phyloP scores from a whole-genome alignment of 805 yeast species.

The Sungouiella blattae region DNA sequence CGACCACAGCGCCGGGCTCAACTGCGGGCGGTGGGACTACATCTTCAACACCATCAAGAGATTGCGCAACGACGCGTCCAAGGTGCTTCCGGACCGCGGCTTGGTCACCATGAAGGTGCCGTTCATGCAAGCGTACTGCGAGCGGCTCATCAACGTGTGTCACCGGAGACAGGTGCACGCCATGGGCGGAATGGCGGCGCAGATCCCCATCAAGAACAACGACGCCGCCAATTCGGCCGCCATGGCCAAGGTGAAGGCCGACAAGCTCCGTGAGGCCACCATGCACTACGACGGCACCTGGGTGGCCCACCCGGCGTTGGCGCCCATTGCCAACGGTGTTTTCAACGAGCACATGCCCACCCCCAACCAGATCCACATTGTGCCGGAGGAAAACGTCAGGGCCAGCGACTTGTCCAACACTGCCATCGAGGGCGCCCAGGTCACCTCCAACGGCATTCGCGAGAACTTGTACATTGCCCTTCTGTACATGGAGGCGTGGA shows the following conservation, averaged over 20 bases:
- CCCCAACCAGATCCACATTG: slow-evolving; percentile 19
- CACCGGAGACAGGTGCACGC: slow-evolving; percentile 23
- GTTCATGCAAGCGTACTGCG: slow-evolving; percentile 19
- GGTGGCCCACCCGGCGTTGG: slow-evolving; percentile 22
- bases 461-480: slow-evolving; percentile 20
- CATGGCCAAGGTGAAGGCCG: slow-evolving; percentile 16
- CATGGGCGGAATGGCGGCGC: slow-evolving; percentile 26
- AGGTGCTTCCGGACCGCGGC: slow-evolving; percentile 18
- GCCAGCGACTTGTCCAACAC: slow-evolving; percentile 16
- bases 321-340: slow-evolving; percentile 17
- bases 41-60: slow-evolving; percentile 78
- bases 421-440: slow-evolving; percentile 9
- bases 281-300: slow-evolving; percentile 22
- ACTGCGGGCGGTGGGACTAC: slow-evolving; percentile 90
- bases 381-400: slow-evolving; percentile 11
- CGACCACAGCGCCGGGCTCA: slow-evolving; percentile 74
- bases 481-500: slow-evolving; percentile 20
- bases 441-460: slow-evolving; percentile 17
- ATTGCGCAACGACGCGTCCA: slow-evolving; percentile 52
- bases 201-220: slow-evolving; percentile 21
- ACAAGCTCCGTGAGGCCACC: slow-evolving; percentile 20
- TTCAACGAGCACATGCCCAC: slow-evolving; percentile 20
- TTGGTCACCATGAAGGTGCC: slow-evolving; percentile 20
- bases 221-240: slow-evolving; percentile 14
- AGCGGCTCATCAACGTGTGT: slow-evolving; percentile 17